Conservation (phyloP, 257 asterid species). For the Solanum pimpinellifolium region DNA sequence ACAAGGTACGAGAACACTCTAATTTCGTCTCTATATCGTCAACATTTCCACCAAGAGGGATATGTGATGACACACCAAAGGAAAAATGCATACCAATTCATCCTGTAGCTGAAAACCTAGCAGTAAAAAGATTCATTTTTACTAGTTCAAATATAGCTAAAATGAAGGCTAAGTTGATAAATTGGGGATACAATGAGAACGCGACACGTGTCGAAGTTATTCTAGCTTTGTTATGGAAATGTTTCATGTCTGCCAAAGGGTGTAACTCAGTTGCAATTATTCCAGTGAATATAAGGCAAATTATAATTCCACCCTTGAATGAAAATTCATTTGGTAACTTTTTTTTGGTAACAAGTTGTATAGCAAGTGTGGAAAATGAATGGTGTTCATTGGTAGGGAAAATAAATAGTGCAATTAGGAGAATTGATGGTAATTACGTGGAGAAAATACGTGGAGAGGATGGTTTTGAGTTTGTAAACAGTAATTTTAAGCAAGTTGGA, state of each 20-base stretch:
- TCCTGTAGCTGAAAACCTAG: slow-evolving; percentile 3
- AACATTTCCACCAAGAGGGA: slow-evolving; percentile 31
- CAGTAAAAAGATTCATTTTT: slow-evolving; percentile 26
- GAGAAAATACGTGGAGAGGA: slow-evolving; percentile 16
- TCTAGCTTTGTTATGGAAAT: slow-evolving; percentile 38
- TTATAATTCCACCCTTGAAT: slow-evolving; percentile 5
- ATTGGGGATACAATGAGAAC: not conserved
- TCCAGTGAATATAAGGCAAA: slow-evolving; percentile 47
- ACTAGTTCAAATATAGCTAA: slow-evolving; percentile 9
- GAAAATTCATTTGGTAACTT: slow-evolving; percentile 51
- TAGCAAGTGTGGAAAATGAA: slow-evolving; percentile 2
- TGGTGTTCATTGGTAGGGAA: slow-evolving; percentile 31
- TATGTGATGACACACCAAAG: slow-evolving; percentile 23
- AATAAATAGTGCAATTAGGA: slow-evolving; percentile 21
- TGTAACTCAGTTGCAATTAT: slow-evolving; percentile 19
- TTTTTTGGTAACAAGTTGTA: slow-evolving; percentile 30
- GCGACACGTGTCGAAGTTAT: slow-evolving; percentile 41
- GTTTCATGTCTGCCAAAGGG: slow-evolving; percentile 16
- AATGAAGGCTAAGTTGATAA: slow-evolving; percentile 1
- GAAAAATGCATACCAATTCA: slow-evolving; percentile 5
- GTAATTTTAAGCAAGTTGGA: slow-evolving; percentile 21
- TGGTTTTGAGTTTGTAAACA: slow-evolving; percentile 26
- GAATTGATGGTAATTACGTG: slow-evolving; percentile 12
- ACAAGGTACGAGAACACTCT: not conserved
- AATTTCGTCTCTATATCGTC: slow-evolving; percentile 1